Base-by-base conservation (phyloP, 345 rosid genomes). In the Salix arbutifolia region DNA sequence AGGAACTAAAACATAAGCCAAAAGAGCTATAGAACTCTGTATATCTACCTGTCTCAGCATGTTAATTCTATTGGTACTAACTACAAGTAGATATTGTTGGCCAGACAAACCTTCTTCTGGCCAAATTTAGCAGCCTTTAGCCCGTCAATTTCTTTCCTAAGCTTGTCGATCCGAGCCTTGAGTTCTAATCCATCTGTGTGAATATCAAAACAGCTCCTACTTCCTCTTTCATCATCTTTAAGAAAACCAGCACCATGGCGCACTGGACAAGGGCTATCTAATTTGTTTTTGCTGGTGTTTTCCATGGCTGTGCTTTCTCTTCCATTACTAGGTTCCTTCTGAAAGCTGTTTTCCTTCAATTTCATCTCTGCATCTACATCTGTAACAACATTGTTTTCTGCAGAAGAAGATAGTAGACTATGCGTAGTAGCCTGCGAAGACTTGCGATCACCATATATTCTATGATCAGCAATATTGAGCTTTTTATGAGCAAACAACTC, bases 91-190 rank as follows among this genome's bases (percentile, higher is more conserved):
- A 25, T 6, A 67, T 69, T 44, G n/a, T 6, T 13, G 18, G 21
- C 0, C 21, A 6, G 56, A 18, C n/a, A 69, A 42, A 69, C 64
- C 38, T 71, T 26, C 28, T 50, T 50, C 56, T 18, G 14, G 13
- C 61, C 72, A 73, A 67, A 74, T 76, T 72, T 68, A 66, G 53
- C 71, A 25, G 77, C 76, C 58, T 79, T 79, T 8, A 76, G 73
- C 73, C 76, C 69, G 30, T 70, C 75, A 61, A 76, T 50, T 52
- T 65, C 66, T 76, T 46, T 73, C 76, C 74, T 80, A 73, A 83
- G 83, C 76, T 56, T 77, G 62, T 40, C 28, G 58, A 83, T 70
- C 65, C 71, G 83, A 73, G 65, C 83, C 76, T 76, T 80, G 23
- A 83, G 76, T 65, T 69, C 62, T 66, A 72, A 37, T 64, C 75